Evolutionary conservation across 805 yeast genomes (phyloP).

Genomic region (Blastobotrys mokoenaii): DNA sequence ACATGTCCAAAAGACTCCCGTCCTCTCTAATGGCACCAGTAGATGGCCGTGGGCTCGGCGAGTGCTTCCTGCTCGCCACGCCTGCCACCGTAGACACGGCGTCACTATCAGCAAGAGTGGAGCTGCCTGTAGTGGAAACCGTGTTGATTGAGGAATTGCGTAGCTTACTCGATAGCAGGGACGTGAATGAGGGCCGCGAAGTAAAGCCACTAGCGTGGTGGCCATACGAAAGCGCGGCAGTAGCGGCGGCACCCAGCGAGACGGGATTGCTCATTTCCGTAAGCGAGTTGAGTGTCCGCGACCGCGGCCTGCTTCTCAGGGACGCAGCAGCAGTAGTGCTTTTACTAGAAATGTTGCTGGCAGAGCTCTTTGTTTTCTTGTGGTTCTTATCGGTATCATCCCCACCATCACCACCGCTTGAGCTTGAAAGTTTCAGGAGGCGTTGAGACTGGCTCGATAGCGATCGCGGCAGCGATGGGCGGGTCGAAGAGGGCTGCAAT

Average conservation of each 20-base stretch:
- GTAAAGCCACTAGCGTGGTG: neutral
- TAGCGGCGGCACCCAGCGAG: neutral
- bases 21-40: neutral
- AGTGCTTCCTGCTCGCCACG: constrained; percentile 2
- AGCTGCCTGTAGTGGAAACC: too few relatives aligned
- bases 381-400: neutral
- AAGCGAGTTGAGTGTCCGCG: constrained; percentile 16
- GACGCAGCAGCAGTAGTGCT: neutral
- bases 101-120: too few relatives aligned
- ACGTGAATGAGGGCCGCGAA: constrained; percentile 11
- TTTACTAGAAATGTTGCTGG: neutral
- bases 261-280: neutral
- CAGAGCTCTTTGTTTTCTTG: neutral
- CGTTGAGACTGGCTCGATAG: neutral
- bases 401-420: neutral
- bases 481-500: neutral
- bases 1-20: neutral
- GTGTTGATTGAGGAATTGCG: neutral
- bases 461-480: neutral
- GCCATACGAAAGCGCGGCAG: neutral
- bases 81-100: neutral
- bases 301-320: constrained; percentile 11
- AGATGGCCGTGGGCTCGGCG: constrained; percentile 15
- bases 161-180: constrained; percentile 10
- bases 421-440: neutral